These are phyloP conservation scores for Aureobasidium sp. DNA, from an alignment of 2,329 filamentous ascomycete species.

Conservation along the genomic window DNA sequence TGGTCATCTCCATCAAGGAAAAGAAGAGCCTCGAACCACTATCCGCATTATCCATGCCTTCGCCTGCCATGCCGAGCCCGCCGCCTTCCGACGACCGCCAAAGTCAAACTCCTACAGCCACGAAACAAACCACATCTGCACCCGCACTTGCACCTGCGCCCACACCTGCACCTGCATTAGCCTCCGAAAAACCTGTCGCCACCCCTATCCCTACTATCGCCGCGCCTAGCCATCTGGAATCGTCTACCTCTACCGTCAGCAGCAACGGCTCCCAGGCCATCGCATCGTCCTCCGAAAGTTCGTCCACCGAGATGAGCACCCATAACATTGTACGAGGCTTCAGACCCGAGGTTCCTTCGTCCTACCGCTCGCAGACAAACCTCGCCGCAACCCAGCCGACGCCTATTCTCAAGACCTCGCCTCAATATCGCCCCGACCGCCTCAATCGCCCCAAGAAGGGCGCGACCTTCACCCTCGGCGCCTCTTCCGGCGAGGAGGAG, in stretches of 20 bases:
- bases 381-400: constrained; percentile 47
- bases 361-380: constrained; percentile 55
- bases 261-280: constrained; percentile 31
- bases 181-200: constrained; percentile 21
- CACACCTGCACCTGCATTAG: neutral
- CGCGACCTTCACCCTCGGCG: constrained; percentile 65
- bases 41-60: constrained; percentile 34
- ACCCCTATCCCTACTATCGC: constrained; percentile 2
- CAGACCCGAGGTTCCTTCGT: constrained; percentile 66
- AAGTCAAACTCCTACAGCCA: constrained; percentile 13
- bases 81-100: constrained; percentile 1
- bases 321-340: constrained; percentile 80
- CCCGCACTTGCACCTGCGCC: constrained; percentile 23
- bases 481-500: constrained; percentile 77
- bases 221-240: constrained; percentile 44
- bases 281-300: constrained; percentile 50
- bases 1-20: constrained; percentile 86
- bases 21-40: constrained; percentile 61
- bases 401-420: constrained; percentile 52
- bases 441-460: constrained; percentile 44
- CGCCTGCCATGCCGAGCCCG: neutral
- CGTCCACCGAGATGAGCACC: constrained; percentile 53
- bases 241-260: constrained; percentile 52
- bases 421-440: constrained; percentile 24
- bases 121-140: constrained; percentile 14